phyloP scores from a whole-genome alignment of 2,329 filamentous ascomycete species.

The Fusarium sp. region DNA sequence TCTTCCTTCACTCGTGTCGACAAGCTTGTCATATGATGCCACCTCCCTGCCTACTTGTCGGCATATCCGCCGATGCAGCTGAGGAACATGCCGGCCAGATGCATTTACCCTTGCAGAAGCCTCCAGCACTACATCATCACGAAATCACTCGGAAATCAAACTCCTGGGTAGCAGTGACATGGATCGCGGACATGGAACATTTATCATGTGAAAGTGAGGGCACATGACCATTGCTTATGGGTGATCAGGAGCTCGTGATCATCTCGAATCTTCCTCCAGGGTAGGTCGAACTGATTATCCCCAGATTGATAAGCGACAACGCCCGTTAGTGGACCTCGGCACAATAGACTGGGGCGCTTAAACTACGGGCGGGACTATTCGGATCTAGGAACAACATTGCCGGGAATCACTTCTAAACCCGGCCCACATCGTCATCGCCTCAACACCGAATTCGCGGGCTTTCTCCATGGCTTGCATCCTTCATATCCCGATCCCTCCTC shows the following conservation, averaged over 20 bases:
- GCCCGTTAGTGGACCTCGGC: constrained; percentile 29
- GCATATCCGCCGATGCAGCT: background rate
- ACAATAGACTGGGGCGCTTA: constrained; percentile 35
- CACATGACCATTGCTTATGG: constrained; percentile 6
- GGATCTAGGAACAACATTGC: constrained; percentile 25
- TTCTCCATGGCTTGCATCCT: constrained; percentile 30
- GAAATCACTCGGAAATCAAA: background rate
- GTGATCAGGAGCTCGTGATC: background rate
- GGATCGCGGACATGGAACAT: background rate
- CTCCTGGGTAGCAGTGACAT: background rate
- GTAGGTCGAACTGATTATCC: constrained; percentile 14
- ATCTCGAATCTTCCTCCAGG: constrained; percentile 28
- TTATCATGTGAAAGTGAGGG: background rate
- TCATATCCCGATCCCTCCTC: constrained; percentile 6
- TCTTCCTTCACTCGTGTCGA: background rate
- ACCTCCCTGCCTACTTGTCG: background rate
- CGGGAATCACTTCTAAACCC: constrained; percentile 44
- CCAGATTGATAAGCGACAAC: constrained; percentile 22
- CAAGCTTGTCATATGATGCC: no score
- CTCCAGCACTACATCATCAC: background rate
- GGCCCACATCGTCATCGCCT: constrained; percentile 43
- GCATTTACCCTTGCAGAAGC: background rate
- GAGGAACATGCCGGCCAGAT: background rate
- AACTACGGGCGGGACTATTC: constrained; percentile 38
- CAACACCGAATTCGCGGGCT: constrained; percentile 42